Base-by-base conservation (phyloP, 139 green algal genomes). In the Monoraphidium neglectum region DNA sequence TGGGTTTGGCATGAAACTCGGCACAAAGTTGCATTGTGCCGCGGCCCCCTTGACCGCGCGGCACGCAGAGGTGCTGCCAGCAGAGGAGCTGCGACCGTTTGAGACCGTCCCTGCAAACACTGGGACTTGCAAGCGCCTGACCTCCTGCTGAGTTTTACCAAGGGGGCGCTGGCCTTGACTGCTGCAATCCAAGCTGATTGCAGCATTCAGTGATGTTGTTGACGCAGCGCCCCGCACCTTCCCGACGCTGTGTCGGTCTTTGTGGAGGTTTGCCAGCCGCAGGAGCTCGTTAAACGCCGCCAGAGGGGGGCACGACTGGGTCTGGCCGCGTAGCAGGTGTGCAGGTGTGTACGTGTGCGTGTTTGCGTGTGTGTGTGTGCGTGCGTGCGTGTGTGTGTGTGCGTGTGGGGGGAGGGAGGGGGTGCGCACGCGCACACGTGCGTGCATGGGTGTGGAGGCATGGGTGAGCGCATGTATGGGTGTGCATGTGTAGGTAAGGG, bases 211-310 rank as follows among this genome's bases (percentile, higher is more conserved):
- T 13, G 28, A 65, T 33, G n/a, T 8, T 32, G 6, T 10, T 65
- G 57, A 8, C 6, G 57, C 57, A 8, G 26, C 28, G 26, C 57
- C 57, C 57, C n/a, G 28, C n/a, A 79, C 73, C 73, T 79, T 72
- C 24, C 72, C 46, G 15, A 49, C 28, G 23, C 35, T 68, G 21
- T 51, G 46, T 2, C 64, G 6, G 49, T 79, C 73, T 2, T 4
- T 21, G 24, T 73, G 64, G 1, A 18, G 26, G 18, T 79, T n/a
- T n/a, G 61, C 71, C n/a, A 79, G 33, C 36, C 49, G 13, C 33
- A 79, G 63, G 32, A 79, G 63, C 73, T 72, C 62, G 26, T 79
- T 79, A 23, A 60, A 79, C 1, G 47, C 33, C 5, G 65, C 62
- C 49, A 79, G 36, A 0, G 73, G 73, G 5, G 73, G 73, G 6